Evolutionary conservation across 345 rosid species (phyloP).

Genomic region (Eutrema heterophyllum): DNA sequence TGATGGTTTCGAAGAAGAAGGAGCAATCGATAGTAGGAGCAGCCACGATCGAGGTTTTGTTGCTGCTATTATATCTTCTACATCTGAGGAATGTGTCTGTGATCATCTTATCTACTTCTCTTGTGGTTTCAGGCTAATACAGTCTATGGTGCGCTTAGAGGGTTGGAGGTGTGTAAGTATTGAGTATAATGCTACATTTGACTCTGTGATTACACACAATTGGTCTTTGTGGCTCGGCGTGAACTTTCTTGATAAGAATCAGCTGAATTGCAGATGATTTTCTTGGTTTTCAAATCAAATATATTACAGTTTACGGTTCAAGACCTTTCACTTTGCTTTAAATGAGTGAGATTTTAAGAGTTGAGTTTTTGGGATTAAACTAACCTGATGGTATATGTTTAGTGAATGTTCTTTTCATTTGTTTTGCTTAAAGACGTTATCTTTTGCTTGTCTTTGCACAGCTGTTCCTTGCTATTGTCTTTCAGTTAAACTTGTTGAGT

Average conservation of each 20-base stretch:
- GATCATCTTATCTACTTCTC: too few relatives aligned
- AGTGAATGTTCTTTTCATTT: background rate
- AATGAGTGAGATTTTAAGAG: background rate
- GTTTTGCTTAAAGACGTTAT: background rate
- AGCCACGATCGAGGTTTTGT: slow-evolving; percentile 64
- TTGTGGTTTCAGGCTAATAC: slow-evolving; percentile 70
- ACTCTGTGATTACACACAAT: background rate
- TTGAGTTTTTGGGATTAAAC: background rate
- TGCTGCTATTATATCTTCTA: too few relatives aligned
- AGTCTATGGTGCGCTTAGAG: slow-evolving; percentile 82
- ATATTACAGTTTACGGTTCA: background rate
- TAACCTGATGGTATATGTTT: background rate
- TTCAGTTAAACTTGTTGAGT: background rate
- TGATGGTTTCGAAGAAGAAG: slow-evolving; percentile 44
- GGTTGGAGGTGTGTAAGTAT: slow-evolving; percentile 67
- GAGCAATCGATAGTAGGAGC: slow-evolving; percentile 49
- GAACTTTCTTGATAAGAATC: too few relatives aligned
- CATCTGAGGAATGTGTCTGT: too few relatives aligned
- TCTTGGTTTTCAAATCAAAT: too few relatives aligned
- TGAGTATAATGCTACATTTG: slow-evolving; percentile 3
- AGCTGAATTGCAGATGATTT: background rate
- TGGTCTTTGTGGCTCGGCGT: too few relatives aligned
- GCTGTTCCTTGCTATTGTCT: too few relatives aligned
- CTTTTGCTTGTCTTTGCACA: background rate
- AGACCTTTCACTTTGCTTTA: background rate